Percentiles rank a stretch among this genome's conserved stretches.
Conservation (phyloP, 495 filamentous ascomycete species). For the Diplogelasinospora grovesii region DNA sequence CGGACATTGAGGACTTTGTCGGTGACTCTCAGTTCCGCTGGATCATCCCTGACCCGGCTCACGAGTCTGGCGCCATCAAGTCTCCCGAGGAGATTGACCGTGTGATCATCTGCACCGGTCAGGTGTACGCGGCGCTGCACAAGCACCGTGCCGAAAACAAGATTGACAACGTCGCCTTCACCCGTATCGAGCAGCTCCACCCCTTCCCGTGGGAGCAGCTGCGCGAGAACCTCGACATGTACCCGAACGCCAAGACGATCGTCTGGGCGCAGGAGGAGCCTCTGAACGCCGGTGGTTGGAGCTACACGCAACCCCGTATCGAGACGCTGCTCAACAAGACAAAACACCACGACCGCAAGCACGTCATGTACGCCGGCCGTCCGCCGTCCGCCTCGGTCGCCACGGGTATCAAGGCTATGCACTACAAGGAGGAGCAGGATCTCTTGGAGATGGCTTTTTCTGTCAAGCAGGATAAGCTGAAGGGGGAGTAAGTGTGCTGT, state of each 20-base stretch:
- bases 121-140: conserved; percentile 83
- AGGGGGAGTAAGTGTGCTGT: conserved; percentile 51
- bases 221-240: conserved; percentile 88
- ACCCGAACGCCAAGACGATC: conserved; percentile 93
- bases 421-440: conserved; percentile 91
- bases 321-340: conserved; percentile 93
- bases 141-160: conserved; percentile 84
- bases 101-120: conserved; percentile 88
- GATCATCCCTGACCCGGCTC: conserved; percentile 86
- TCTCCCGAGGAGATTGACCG: conserved; percentile 84
- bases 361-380: conserved; percentile 95
- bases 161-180: conserved; percentile 84
- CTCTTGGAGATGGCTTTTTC: conserved; percentile 67
- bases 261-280: conserved; percentile 97
- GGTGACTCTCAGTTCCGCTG: conserved; percentile 90
- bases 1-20: conserved; percentile 79
- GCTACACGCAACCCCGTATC: conserved; percentile 88
- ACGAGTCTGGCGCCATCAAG: conserved; percentile 63
- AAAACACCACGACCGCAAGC: conserved; percentile 81
- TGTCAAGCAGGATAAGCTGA: conserved; percentile 60
- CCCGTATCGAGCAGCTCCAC: conserved; percentile 93
- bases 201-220: conserved; percentile 98
- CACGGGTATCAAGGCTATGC: conserved; percentile 80
- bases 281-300: conserved; percentile 93
- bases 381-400: conserved; percentile 86